phyloP scores from a whole-genome alignment of 1,284 basidiomycete genomes.

The Rhodotorula glutinis region DNA sequence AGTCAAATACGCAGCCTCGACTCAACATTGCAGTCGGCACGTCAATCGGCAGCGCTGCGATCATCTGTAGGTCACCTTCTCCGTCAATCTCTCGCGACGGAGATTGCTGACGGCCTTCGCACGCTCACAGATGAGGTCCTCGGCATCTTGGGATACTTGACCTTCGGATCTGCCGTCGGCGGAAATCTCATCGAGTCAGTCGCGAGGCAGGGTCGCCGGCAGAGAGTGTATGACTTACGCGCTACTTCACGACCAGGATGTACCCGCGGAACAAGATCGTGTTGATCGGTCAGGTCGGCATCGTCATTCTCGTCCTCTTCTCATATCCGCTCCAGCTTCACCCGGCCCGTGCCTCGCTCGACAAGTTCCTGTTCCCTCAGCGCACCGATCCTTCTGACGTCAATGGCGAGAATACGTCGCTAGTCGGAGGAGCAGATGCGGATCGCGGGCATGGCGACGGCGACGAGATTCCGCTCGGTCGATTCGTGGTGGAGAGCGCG shows the following conservation, averaged over 20 bases:
- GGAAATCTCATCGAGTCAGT: constrained; percentile 75
- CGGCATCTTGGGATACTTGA: constrained; percentile 83
- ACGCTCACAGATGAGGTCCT: constrained; percentile 74
- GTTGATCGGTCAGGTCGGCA: constrained; percentile 86
- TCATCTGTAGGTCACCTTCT: constrained; percentile 39
- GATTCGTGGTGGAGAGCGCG: constrained; percentile 71
- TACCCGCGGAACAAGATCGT: constrained; percentile 92
- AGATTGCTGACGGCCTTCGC: no score
- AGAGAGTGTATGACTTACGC: neutral
- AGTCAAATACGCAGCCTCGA: constrained; percentile 67
- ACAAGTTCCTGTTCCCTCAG: constrained; percentile 70
- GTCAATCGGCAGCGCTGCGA: constrained; percentile 65
- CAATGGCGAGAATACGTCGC: constrained; percentile 25
- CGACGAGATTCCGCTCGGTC: constrained; percentile 53
- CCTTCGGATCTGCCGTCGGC: constrained; percentile 86
- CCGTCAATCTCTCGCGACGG: no score
- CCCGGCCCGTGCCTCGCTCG: constrained; percentile 86
- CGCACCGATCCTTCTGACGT: constrained; percentile 23
- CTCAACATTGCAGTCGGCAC: constrained; percentile 84
- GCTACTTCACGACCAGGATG: constrained; percentile 28
- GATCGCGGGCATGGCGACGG: constrained; percentile 34
- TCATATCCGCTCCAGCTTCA: constrained; percentile 85
- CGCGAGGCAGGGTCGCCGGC: neutral
- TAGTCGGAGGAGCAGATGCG: constrained; percentile 34
- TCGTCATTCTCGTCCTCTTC: constrained; percentile 82